Evolutionary conservation across 2,329 filamentous ascomycete species (phyloP).

Genomic region (Diaporthe velutina): DNA sequence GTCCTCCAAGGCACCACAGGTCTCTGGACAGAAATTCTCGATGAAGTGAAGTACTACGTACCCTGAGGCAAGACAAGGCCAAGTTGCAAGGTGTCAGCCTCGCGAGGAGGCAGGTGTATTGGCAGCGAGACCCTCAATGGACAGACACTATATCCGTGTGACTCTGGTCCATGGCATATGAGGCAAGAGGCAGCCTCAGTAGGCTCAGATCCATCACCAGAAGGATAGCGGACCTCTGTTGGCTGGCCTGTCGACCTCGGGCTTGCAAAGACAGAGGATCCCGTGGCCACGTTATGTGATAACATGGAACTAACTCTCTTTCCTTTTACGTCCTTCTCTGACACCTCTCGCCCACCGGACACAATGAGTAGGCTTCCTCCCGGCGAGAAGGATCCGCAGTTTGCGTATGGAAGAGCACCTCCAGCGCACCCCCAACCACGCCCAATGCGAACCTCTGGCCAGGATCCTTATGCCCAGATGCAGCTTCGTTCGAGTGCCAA

Average conservation of each 20-base stretch:
- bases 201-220: too few species aligned
- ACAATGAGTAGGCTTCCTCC: slow-evolving; percentile 27
- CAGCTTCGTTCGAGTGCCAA: slow-evolving; percentile 28
- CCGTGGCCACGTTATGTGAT: too few species aligned
- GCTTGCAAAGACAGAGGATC: not conserved
- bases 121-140: too few species aligned
- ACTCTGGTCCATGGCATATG: not conserved
- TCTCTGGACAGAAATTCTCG: slow-evolving; percentile 73
- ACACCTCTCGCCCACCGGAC: too few species aligned
- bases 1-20: slow-evolving; percentile 63
- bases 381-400: slow-evolving; percentile 3
- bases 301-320: too few species aligned
- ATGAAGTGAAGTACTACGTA: slow-evolving; percentile 60
- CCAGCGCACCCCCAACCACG: slow-evolving; percentile 23
- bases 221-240: too few species aligned
- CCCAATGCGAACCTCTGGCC: slow-evolving; percentile 26
- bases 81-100: not conserved
- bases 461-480: slow-evolving; percentile 32
- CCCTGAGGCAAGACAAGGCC: not conserved
- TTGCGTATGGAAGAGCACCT: slow-evolving; percentile 11
- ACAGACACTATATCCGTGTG: not conserved
- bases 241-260: not conserved
- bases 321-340: too few species aligned
- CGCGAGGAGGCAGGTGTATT: not conserved
- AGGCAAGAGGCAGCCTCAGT: not conserved